These are phyloP conservation scores for Cryphonectria radicalis DNA, from an alignment of 2,329 filamentous ascomycete species.

Conservation along the genomic window DNA sequence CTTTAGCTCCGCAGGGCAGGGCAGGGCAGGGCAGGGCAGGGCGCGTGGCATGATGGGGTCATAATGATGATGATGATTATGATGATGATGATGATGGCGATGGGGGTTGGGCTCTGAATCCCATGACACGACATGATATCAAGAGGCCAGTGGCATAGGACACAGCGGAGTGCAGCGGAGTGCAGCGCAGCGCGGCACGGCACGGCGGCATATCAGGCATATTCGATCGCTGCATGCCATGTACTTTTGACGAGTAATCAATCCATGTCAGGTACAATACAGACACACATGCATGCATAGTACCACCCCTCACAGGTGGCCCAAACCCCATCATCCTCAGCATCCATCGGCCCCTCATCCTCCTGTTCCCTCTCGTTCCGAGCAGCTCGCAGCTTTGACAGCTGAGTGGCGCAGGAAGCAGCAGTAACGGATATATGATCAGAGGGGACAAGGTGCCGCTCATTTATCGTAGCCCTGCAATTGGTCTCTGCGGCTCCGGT, in stretches of 20 bases:
- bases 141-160: neutral
- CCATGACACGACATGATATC: neutral
- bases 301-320: no score
- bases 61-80: neutral
- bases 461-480: constrained; percentile 24
- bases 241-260: neutral
- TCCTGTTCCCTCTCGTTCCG: constrained; percentile 19
- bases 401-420: neutral
- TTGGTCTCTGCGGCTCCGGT: constrained; percentile 21
- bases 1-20: neutral
- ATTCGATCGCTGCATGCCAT: neutral
- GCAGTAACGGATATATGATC: neutral
- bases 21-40: neutral
- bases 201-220: neutral
- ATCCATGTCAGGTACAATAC: constrained; percentile 29
- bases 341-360: constrained; percentile 19
- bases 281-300: neutral
- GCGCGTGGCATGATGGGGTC: neutral
- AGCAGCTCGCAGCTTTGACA: constrained; percentile 1
- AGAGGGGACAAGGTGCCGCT: neutral
- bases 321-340: neutral
- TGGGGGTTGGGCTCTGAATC: neutral
- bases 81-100: neutral
- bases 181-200: neutral
- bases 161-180: neutral